Conservation (phyloP, 208 protist species). For the Leishmania lainsoni region DNA sequence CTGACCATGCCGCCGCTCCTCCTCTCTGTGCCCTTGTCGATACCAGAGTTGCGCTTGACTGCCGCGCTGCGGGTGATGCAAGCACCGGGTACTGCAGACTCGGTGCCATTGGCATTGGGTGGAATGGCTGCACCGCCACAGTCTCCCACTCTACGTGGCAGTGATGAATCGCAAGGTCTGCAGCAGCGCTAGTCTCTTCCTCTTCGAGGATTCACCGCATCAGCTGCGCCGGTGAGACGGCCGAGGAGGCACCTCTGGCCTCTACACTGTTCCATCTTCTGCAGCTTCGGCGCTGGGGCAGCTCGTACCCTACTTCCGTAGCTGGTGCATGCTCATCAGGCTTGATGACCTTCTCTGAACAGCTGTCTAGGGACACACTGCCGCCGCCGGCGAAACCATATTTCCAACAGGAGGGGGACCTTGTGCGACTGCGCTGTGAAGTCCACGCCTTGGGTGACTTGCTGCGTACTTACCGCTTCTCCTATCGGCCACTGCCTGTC, state of each 20-base stretch:
- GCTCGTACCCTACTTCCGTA: background rate
- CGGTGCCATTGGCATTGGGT: background rate
- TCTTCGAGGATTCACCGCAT: background rate
- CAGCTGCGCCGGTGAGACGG: background rate
- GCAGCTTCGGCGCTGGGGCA: conserved; percentile 11
- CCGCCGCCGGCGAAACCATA: background rate
- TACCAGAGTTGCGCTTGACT: background rate
- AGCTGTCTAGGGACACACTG: background rate
- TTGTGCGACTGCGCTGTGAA: conserved; percentile 4
- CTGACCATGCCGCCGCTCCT: background rate
- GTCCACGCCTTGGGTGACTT: conserved; percentile 11
- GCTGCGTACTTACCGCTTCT: conserved; percentile 10
- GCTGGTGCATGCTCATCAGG: background rate
- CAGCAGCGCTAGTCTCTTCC: background rate
- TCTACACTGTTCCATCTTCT: conserved; percentile 17
- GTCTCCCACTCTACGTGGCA: background rate
- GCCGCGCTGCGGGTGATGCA: background rate
- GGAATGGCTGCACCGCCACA: background rate
- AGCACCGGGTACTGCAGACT: background rate
- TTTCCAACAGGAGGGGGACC: background rate
- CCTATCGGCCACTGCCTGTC: background rate
- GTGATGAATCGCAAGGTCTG: background rate
- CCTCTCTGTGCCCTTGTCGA: background rate
- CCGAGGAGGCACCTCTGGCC: background rate
- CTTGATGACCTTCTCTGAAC: background rate